Evolutionary conservation across 352 stramenopile genomes (phyloP), one percentile per base, ranked within the genome.

Genomic region (Pythium coloratum): DNA sequence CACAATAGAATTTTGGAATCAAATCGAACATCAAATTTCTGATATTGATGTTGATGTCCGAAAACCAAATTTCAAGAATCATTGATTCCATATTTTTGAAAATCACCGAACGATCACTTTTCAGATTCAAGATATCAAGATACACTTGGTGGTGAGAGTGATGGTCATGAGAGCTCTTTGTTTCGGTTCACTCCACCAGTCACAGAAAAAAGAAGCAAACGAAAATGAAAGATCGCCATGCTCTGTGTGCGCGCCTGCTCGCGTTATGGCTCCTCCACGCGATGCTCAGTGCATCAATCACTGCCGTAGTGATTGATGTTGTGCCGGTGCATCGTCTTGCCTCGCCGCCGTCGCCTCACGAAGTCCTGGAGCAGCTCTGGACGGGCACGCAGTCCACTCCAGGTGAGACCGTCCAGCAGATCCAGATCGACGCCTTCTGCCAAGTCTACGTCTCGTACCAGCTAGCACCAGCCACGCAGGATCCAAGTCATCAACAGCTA

Each of bases 401-500:
- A 30, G 26, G 28, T 14, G 59, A 66, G 24, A 24, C 28, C 30
- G 28, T 66, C 32, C 32, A 10, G 7, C 16, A 32, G 47, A 44
- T 66, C 14, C 30, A 51, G 9, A 47, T 66, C 47, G 59, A 66
- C 59, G 20, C 47, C 28, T 30, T 66, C 14, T 57, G 44, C 24
- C 59, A 66, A 26, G 59, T 66, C 16, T 51, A 50, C 6, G 20
- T 66, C 47, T 59, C 59, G 8, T 66, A 59, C 59, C 30, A 18
- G 18, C 20, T 32, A 30, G 26, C 38, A 40, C 7, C 24, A 14
- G 32, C 57, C 24, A 14, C 12, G 10, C 9, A 10, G 6, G 32
- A 26, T 26, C 7, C 9, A 38, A 28, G 30, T 18, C 42, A 30
- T 16, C 28, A 46, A 16, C 30, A 34, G 16, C 46, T 59, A 9